These are phyloP conservation scores for Rhizoctonia solani DNA, from an alignment of 1,284 basidiomycete species.

Conservation along the genomic window DNA sequence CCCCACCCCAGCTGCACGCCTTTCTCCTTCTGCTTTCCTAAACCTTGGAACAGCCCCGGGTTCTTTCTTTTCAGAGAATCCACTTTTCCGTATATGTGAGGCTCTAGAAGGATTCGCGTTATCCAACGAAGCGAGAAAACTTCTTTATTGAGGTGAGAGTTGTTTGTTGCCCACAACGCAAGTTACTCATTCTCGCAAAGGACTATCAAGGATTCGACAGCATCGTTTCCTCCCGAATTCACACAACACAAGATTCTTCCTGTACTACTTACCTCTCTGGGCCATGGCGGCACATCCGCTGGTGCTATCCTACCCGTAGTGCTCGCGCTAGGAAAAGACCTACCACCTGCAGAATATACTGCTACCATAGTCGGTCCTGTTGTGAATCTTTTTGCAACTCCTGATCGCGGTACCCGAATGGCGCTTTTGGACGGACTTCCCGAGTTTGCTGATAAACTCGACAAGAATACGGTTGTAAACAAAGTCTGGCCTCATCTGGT, in stretches of 20 bases:
- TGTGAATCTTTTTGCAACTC: conserved; percentile 80
- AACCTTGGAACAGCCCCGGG: conserved; percentile 72
- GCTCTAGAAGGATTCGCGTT: conserved; percentile 89
- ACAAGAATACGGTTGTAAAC: conserved; percentile 81
- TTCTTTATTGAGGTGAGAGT: conserved; percentile 66
- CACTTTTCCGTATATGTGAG: conserved; percentile 81
- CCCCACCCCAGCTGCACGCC: conserved; percentile 79
- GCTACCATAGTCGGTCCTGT: conserved; percentile 75
- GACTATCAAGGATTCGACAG: conserved; percentile 76
- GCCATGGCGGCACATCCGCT: conserved; percentile 82
- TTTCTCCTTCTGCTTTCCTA: conserved; percentile 77
- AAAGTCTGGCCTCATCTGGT: conserved; percentile 94
- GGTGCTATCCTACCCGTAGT: conserved; percentile 81
- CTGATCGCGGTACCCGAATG: conserved; percentile 93
- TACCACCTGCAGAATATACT: conserved; percentile 73
- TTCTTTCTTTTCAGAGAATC: conserved; percentile 87
- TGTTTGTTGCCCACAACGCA: not conserved
- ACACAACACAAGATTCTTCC: conserved; percentile 86
- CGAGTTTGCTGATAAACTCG: conserved; percentile 85
- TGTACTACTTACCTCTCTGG: conserved; percentile 80
- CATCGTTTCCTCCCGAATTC: conserved; percentile 86
- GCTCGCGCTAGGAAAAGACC: conserved; percentile 74
- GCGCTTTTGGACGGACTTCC: conserved; percentile 85
- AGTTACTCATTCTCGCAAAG: conserved; percentile 47
- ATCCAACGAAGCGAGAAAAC: conserved; percentile 81